Evolutionary conservation across 768 basidiomycete species (phyloP).

Genomic region (Podaxis sp.): DNA sequence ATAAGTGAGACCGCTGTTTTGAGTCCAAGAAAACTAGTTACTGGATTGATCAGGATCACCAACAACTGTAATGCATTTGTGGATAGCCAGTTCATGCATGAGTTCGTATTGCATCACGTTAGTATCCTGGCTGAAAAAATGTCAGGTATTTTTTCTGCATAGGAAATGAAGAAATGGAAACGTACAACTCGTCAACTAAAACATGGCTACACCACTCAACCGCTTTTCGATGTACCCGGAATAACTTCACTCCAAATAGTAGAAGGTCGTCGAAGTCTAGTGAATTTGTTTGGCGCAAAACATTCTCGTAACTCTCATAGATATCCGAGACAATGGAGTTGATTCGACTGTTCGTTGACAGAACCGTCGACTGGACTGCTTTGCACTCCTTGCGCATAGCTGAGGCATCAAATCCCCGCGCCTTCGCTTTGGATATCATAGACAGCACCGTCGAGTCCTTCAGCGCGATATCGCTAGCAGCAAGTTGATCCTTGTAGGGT

Average conservation of each 20-base stretch:
- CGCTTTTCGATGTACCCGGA: conserved; percentile 17
- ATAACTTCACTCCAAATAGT: conserved; percentile 18
- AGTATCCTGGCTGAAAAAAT: conserved; percentile 11
- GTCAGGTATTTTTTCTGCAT: background rate
- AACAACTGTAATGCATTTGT: conserved; percentile 66
- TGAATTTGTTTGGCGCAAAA: conserved; percentile 57
- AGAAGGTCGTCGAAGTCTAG: conserved; percentile 70
- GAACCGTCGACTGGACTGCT: conserved; percentile 7
- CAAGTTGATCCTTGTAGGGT: conserved; percentile 43
- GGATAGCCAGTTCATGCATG: conserved; percentile 60
- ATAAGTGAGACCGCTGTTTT: background rate
- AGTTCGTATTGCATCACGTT: conserved; percentile 70
- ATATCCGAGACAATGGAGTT: conserved; percentile 44
- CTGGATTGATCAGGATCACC: conserved; percentile 93
- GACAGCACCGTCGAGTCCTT: conserved; percentile 53
- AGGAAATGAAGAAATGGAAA: background rate
- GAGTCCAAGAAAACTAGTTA: conserved; percentile 18
- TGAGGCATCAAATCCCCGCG: conserved; percentile 54
- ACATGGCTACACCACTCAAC: conserved; percentile 26
- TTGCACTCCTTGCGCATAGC: conserved; percentile 22
- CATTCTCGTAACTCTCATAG: conserved; percentile 63
- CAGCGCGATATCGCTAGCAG: conserved; percentile 41
- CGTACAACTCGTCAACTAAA: conserved; percentile 30
- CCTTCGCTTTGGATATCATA: conserved; percentile 73
- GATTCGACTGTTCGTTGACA: conserved; percentile 19